A percentile compares a stretch with the other conserved stretches of the same genome.
These are phyloP conservation scores for Chlamydomonas schloesseri DNA, from an alignment of 139 green algal species.

Conservation along the genomic window DNA sequence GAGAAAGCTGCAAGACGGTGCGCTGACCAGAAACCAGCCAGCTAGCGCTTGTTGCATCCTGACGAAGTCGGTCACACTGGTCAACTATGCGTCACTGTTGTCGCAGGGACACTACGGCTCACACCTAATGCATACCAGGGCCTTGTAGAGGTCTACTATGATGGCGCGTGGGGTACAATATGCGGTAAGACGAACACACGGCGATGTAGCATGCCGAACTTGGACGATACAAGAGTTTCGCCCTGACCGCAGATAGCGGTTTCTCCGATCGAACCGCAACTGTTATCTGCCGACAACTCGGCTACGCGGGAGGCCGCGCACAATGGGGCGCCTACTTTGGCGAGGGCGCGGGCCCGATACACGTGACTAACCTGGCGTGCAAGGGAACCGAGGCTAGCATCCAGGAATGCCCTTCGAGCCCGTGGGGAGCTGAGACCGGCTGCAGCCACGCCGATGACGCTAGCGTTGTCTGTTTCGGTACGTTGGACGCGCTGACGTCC, in stretches of 20 bases:
- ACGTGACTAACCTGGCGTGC: not conserved
- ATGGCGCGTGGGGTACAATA: conserved; percentile 11
- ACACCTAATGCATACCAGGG: not conserved
- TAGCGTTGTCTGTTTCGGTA: conserved; percentile 3
- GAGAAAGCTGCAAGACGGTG: no score
- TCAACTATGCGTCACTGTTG: not conserved
- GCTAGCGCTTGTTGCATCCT: no score
- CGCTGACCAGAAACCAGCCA: no score
- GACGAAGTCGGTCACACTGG: no score
- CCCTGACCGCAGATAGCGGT: not conserved
- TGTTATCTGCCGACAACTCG: conserved; percentile 3
- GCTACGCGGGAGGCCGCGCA: conserved; percentile 21
- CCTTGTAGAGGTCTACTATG: not conserved
- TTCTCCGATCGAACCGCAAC: conserved; percentile 25
- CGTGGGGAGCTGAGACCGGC: not conserved
- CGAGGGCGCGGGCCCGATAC: not conserved
- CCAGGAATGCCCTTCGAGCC: not conserved
- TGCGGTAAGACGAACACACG: conserved; percentile 8
- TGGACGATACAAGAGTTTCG: not conserved
- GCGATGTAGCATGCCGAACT: no score
- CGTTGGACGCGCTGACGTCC: no score
- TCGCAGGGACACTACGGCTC: not conserved
- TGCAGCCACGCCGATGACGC: conserved; percentile 5
- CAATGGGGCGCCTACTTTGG: conserved; percentile 38
- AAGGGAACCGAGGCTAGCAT: not conserved